Base-by-base conservation (phyloP, 805 yeast species). In the Dipodascus albidus region DNA sequence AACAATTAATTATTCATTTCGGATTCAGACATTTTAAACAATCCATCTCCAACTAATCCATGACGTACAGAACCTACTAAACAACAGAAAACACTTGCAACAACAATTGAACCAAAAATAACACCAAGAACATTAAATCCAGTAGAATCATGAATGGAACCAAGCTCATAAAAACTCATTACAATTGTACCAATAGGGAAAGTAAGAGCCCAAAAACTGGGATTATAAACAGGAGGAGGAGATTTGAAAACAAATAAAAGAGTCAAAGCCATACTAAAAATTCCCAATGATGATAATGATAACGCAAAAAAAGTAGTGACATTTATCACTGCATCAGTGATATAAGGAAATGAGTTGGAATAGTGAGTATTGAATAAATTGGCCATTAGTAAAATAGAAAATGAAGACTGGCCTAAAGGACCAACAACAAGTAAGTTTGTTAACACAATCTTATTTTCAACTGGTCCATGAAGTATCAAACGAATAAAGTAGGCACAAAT, bases 181-280 rank as follows among this genome's bases (percentile, higher is more conserved):
- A 83, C 73, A 83, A 86, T 81, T 0, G 95, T 87, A 1, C 96
- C 96, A 60, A 88, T 62, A 2, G 96, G 96, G 82, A 89, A 89
- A 58, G 96, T 85, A 73, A 85, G 78, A 17, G 89, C 81, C 96
- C 96, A 86, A 80, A 81, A 80, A 1, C 78, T 75, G 57, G 74
- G 73, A 24, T 72, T 70, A 69, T 80, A 82, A 31, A 58, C 53
- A 19, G 65, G 66, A 2, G 66, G 62, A 0, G 74, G 75, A 33
- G 64, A 61, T 20, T 61, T 59, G 1, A 67, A 8, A 1, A 71
- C 67, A 23, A 73, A 63, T 1, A 67, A 49, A 1, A 73, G 44
- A 0, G 81, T 75, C 8, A 75, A 60, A 17, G 74, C 62, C 0
- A 78, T 79, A 64, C 83, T 72, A 64, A 80, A 81, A 59, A 76